phyloP scores from a whole-genome alignment of 768 basidiomycete genomes.

The Russula olivacea region DNA sequence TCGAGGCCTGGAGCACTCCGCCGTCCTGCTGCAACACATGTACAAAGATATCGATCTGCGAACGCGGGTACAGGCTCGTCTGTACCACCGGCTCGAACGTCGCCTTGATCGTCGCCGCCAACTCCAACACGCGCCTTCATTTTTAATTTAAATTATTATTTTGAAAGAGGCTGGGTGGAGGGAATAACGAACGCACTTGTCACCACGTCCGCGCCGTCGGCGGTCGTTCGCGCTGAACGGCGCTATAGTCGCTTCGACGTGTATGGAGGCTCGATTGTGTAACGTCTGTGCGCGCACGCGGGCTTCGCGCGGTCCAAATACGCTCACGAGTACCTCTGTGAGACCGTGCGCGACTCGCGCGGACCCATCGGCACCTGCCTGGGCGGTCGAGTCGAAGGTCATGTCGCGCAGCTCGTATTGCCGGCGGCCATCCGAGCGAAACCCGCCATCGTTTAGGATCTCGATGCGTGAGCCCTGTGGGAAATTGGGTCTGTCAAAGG shows the following conservation, averaged over 20 bases:
- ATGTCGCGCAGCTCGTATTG: constrained; percentile 87
- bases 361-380: constrained; percentile 78
- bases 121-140: constrained; percentile 75
- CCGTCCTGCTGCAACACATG: constrained; percentile 95
- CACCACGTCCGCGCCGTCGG: constrained; percentile 68
- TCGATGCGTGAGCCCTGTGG: constrained; percentile 53
- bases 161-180: not conserved
- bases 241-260: constrained; percentile 82
- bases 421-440: constrained; percentile 88
- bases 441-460: constrained; percentile 78
- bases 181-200: constrained; percentile 55
- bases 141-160: not conserved
- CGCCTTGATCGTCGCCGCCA: constrained; percentile 80
- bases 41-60: constrained; percentile 89
- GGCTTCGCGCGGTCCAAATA: constrained; percentile 90
- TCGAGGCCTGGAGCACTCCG: constrained; percentile 80
- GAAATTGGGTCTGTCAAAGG: not conserved
- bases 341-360: constrained; percentile 83
- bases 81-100: constrained; percentile 97
- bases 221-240: constrained; percentile 83
- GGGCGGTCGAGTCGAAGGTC: constrained; percentile 67
- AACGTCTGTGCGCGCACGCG: constrained; percentile 71
- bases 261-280: constrained; percentile 84
- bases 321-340: constrained; percentile 80
- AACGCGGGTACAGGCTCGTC: constrained; percentile 85